Evolutionary conservation across 164 flowering plant genomes (phyloP).

Genomic region (Stephania yunnanensis): DNA sequence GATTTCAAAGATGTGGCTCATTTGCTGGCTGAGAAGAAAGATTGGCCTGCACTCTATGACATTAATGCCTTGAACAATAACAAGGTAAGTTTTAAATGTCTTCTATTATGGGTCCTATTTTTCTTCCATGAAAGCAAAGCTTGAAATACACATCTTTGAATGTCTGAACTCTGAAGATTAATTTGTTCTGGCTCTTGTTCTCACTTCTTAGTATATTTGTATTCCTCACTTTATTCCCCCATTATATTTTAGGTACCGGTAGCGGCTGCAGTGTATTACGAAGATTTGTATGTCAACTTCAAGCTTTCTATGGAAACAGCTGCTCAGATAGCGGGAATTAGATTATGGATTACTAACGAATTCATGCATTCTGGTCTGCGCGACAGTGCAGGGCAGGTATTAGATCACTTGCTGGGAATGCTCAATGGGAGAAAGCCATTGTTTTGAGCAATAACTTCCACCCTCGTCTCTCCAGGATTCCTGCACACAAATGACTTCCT

Average conservation of each 20-base stretch:
- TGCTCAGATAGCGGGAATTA: constrained; percentile 64
- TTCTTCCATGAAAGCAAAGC: background rate
- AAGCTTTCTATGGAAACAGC: constrained; percentile 77
- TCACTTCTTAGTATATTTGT: background rate
- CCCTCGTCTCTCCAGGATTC: background rate
- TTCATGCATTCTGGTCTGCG: constrained; percentile 97
- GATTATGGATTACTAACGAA: constrained; percentile 90
- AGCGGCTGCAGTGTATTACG: constrained; percentile 93
- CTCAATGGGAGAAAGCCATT: constrained; percentile 83
- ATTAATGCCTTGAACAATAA: constrained; percentile 48
- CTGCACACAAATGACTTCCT: background rate
- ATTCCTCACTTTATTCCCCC: constrained; percentile 1
- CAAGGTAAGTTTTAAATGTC: constrained; percentile 42
- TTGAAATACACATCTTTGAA: background rate
- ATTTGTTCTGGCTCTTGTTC: background rate
- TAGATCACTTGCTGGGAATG: constrained; percentile 74
- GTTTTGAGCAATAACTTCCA: constrained; percentile 31
- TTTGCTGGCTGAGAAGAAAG: constrained; percentile 64
- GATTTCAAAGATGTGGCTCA: constrained; percentile 75
- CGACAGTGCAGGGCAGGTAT: constrained; percentile 63
- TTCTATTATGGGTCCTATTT: background rate
- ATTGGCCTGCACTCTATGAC: constrained; percentile 84
- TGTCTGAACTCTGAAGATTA: background rate
- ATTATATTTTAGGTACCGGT: constrained; percentile 71
- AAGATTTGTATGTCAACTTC: constrained; percentile 88